phyloP scores from a whole-genome alignment of 495 filamentous ascomycete species.

The Trichocladium uniseriatum region DNA sequence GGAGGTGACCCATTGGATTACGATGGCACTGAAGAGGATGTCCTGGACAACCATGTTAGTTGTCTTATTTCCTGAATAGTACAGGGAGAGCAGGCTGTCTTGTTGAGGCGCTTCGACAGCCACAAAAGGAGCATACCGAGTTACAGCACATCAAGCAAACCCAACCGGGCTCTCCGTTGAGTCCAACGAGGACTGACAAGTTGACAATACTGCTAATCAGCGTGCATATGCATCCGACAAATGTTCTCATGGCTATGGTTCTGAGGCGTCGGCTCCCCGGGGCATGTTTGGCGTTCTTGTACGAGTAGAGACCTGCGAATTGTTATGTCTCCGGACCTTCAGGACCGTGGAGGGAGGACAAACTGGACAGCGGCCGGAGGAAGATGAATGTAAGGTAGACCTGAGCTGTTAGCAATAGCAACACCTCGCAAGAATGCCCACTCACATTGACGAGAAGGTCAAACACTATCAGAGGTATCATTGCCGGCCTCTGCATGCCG shows the following conservation, averaged over 20 bases:
- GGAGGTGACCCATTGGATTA: too few species aligned
- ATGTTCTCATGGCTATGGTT: constrained; percentile 37
- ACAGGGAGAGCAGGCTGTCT: too few species aligned
- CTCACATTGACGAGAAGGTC: constrained; percentile 42
- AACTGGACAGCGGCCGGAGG: constrained; percentile 39
- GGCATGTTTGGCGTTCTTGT: constrained; percentile 27
- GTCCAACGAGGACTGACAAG: constrained; percentile 40
- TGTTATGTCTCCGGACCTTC: background rate
- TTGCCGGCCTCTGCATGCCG: constrained; percentile 40
- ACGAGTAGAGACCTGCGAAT: constrained; percentile 31
- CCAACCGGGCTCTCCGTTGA: constrained; percentile 47
- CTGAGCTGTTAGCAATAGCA: constrained; percentile 17
- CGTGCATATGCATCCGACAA: constrained; percentile 41
- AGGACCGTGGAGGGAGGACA: background rate
- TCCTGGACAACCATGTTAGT: too few species aligned
- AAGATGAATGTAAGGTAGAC: constrained; percentile 45
- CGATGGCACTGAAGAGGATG: too few species aligned
- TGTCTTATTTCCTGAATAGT: too few species aligned
- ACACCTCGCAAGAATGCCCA: too few species aligned
- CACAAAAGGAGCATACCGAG: too few species aligned
- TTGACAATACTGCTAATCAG: constrained; percentile 43
- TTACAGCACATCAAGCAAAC: constrained; percentile 50
- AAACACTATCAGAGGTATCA: constrained; percentile 44
- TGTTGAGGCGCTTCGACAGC: too few species aligned
- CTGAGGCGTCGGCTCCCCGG: constrained; percentile 29